phyloP scores from a whole-genome alignment of 805 yeast genomes.

The Saturnispora serradocipensis region DNA sequence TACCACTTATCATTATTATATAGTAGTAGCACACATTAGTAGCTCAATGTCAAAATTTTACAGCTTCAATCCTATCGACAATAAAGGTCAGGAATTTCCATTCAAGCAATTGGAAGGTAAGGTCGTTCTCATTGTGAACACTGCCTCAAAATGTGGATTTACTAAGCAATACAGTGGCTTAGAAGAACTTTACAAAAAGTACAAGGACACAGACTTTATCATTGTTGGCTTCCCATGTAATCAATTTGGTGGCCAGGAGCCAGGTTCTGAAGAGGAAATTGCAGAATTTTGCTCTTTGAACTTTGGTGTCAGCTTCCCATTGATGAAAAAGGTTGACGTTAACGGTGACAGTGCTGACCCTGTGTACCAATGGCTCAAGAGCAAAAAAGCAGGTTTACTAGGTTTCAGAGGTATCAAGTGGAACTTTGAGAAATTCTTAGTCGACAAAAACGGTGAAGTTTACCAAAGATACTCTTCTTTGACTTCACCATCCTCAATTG shows the following conservation, averaged over 20 bases:
- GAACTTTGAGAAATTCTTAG: conserved; percentile 54
- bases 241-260: conserved; percentile 79
- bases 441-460: conserved; percentile 48
- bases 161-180: conserved; percentile 71
- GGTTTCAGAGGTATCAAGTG: conserved; percentile 63
- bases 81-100: conserved; percentile 48
- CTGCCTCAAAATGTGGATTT: conserved; percentile 78
- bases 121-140: conserved; percentile 76
- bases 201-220: conserved; percentile 51
- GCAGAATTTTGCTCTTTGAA: conserved; percentile 64
- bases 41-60: conserved; percentile 49
- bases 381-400: conserved; percentile 44
- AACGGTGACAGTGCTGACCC: conserved; percentile 79
- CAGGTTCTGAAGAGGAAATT: conserved; percentile 60
- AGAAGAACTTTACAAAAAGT: conserved; percentile 58
- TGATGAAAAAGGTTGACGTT: conserved; percentile 78
- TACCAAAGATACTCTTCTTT: conserved; percentile 47
- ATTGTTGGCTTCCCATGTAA: conserved; percentile 86
- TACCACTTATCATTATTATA: neutral
- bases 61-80: conserved; percentile 56
- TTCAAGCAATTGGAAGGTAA: conserved; percentile 62
- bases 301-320: conserved; percentile 89
- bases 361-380: conserved; percentile 70
- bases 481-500: conserved; percentile 56
- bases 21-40: neutral